Evolutionary conservation across 495 filamentous ascomycete genomes (phyloP).

Genomic region (Pseudotulostoma volvatum): DNA sequence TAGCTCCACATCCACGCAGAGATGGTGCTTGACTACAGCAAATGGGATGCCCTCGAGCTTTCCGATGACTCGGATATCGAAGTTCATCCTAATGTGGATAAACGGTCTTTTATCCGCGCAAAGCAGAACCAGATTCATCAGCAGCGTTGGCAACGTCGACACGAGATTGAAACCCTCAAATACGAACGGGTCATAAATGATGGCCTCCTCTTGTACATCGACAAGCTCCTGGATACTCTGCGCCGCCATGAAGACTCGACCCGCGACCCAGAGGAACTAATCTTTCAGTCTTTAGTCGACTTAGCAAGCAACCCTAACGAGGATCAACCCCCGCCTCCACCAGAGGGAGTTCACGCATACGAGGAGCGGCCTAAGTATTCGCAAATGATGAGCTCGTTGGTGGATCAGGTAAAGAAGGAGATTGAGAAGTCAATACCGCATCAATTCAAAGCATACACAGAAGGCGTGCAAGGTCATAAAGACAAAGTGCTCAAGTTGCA

Average conservation of each 20-base stretch:
- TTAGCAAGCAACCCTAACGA: constrained; percentile 50
- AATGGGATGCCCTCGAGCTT: constrained; percentile 91
- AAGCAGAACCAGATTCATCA: constrained; percentile 95
- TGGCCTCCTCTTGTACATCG: constrained; percentile 68
- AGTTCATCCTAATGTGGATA: constrained; percentile 98
- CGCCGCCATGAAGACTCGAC: constrained; percentile 50
- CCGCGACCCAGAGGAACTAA: constrained; percentile 59
- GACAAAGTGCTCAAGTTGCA: constrained; percentile 64
- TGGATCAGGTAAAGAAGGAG: constrained; percentile 88
- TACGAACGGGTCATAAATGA: constrained; percentile 92
- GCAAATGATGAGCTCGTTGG: constrained; percentile 82
- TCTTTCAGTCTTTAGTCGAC: constrained; percentile 79
- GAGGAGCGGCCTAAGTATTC: constrained; percentile 74
- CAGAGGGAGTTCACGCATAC: constrained; percentile 61
- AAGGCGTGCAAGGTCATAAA: constrained; percentile 58
- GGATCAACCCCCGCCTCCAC: constrained; percentile 54
- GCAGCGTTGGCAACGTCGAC: constrained; percentile 64
- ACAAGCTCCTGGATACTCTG: constrained; percentile 53
- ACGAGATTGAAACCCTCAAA: constrained; percentile 78
- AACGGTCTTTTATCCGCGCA: constrained; percentile 92
- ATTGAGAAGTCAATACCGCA: constrained; percentile 53
- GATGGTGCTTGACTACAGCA: constrained; percentile 91
- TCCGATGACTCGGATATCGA: constrained; percentile 97
- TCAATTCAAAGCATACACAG: constrained; percentile 53
- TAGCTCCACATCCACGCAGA: too few species aligned